A percentile compares a stretch with the other conserved stretches of the same genome.
Evolutionary conservation across 495 filamentous ascomycete genomes (phyloP).

Genomic region (Xylaria scruposa): DNA sequence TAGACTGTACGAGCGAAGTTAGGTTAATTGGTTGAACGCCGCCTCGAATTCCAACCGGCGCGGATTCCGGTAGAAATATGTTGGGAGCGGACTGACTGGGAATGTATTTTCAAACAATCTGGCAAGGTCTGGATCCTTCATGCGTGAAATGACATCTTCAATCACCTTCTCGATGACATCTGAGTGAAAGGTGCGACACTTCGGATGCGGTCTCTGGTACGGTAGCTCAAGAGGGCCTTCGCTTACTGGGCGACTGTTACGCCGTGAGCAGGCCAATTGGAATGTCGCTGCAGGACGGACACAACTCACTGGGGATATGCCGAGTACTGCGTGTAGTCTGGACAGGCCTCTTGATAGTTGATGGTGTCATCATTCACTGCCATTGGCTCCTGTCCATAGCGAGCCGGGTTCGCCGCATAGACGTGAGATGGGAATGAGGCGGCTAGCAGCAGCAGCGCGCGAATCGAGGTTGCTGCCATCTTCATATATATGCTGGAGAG

Average conservation of each 20-base stretch:
- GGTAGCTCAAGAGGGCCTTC: constrained; percentile 80
- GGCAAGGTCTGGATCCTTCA: constrained; percentile 88
- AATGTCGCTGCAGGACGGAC: neutral
- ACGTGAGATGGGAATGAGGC: constrained; percentile 22
- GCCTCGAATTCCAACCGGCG: neutral
- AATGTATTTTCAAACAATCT: constrained; percentile 97
- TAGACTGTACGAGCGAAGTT: constrained; percentile 59
- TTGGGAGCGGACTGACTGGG: constrained; percentile 52
- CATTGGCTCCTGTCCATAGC: constrained; percentile 38
- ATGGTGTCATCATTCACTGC: constrained; percentile 32
- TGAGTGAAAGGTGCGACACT: constrained; percentile 89
- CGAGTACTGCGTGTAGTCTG: constrained; percentile 60
- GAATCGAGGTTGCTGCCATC: constrained; percentile 25
- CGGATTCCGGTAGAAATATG: neutral
- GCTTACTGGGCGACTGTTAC: constrained; percentile 72
- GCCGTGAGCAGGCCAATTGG: constrained; percentile 1
- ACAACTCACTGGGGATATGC: constrained; percentile 51
- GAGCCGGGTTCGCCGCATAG: constrained; percentile 27
- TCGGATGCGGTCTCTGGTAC: constrained; percentile 81
- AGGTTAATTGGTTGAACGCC: constrained; percentile 29
- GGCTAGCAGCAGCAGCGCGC: constrained; percentile 32
- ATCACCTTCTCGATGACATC: constrained; percentile 88
- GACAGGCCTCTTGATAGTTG: constrained; percentile 52
- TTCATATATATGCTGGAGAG: neutral
- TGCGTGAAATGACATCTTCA: constrained; percentile 73